Base-by-base conservation (phyloP, 2,329 filamentous ascomycete genomes). In the Torrubiella hemipterigena region DNA sequence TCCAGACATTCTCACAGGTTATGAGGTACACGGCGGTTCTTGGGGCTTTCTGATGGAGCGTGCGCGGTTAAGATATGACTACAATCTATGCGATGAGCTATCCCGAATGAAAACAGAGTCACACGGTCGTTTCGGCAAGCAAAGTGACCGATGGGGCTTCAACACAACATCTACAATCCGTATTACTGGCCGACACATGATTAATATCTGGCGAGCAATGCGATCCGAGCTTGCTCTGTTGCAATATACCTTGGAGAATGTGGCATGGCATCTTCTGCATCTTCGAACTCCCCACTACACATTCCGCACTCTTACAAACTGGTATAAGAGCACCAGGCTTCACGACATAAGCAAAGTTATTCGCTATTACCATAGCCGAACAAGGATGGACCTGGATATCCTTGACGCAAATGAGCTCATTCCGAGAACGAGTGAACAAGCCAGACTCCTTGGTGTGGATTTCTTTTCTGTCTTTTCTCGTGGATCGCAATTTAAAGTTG, bases 121-220 rank as follows among this genome's bases (percentile, higher is more conserved):
- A 1, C 78, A 87, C 49, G 83, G 85, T 3, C 73, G 80, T 33
- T 87, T 87, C 47, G 84, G 84, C 14, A 93, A 84, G 52, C 83
- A 93, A 16, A 76, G 75, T 30, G 87, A 95, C 51, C 71, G 75
- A 41, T 96, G 89, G 89, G 89, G 87, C 0, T 94, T 93, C 60
- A 91, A 85, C 39, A 86, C 87, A 32, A 93, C 87, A 0, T 94
- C 86, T 3, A 89, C 84, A 3, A 86, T 96, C 42, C 77, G 77
- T 34, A 73, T 98, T n/a, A 95, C 87, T 0, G 91, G 91, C 5
- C 72, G 91, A 38, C 89, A 96, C 50, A 85, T 93, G 67, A 87
- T 98, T 59, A 96, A 96, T 44, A 81, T 96, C 27, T 96, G 91
- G 86, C 73, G 89, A 44, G 86, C 87, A 1, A 95, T 98, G 87